A percentile compares a stretch with the other conserved stretches of the same genome.
These are phyloP conservation scores for Colletotrichum chlorophyti DNA, from an alignment of 2,329 filamentous ascomycete genomes.

Conservation along the genomic window DNA sequence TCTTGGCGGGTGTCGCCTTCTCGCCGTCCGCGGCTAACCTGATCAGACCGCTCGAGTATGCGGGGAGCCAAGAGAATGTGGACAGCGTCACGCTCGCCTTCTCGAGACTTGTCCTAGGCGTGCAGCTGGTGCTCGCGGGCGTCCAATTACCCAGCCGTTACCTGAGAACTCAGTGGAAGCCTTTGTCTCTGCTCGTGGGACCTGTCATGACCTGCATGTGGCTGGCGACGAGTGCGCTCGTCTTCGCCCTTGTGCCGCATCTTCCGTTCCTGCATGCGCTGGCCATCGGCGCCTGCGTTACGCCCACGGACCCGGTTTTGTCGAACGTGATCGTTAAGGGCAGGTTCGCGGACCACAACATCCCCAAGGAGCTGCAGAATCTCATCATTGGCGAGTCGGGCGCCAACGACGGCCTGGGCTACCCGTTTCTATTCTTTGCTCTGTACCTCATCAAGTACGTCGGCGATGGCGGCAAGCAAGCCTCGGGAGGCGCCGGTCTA, in stretches of 20 bases:
- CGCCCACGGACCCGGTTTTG: slow-evolving; percentile 87
- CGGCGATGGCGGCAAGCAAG: slow-evolving; percentile 61
- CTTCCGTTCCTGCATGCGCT: slow-evolving; percentile 80
- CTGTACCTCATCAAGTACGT: slow-evolving; percentile 83
- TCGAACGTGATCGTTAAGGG: slow-evolving; percentile 93
- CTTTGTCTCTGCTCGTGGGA: slow-evolving; percentile 76
- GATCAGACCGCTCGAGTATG: slow-evolving; percentile 79
- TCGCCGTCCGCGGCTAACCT: slow-evolving; percentile 80
- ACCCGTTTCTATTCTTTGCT: slow-evolving; percentile 86
- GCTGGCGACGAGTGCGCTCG: slow-evolving; percentile 77
- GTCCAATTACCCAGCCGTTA: slow-evolving; percentile 88
- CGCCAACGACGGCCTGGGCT: slow-evolving; percentile 87
- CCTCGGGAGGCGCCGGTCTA: slow-evolving; percentile 63
- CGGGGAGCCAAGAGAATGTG: slow-evolving; percentile 62
- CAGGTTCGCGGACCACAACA: slow-evolving; percentile 90
- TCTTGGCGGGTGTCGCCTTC: slow-evolving; percentile 79
- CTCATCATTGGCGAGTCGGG: slow-evolving; percentile 85
- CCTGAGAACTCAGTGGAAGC: slow-evolving; percentile 78
- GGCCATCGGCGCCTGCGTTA: slow-evolving; percentile 84
- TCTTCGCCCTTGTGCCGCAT: slow-evolving; percentile 78
- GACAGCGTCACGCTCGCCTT: slow-evolving; percentile 82
- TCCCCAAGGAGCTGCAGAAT: slow-evolving; percentile 80
- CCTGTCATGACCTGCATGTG: slow-evolving; percentile 90
- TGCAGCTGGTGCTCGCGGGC: slow-evolving; percentile 88
- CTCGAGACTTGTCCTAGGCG: slow-evolving; percentile 83